phyloP scores from a whole-genome alignment of 306 rosid genomes.

The Lathyrus aphaca region DNA sequence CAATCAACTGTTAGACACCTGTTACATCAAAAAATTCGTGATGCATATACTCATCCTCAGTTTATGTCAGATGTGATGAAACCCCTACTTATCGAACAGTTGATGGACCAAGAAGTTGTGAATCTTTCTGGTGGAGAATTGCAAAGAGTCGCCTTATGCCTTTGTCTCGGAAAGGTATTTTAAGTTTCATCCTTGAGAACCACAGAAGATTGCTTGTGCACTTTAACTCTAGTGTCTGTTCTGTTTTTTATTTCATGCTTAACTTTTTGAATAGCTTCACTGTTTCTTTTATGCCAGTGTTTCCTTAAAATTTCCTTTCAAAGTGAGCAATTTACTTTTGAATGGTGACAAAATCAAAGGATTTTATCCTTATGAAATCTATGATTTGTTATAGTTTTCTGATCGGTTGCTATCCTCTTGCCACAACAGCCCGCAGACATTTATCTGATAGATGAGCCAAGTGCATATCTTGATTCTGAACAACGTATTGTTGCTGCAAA shows the following conservation, averaged over 20 bases:
- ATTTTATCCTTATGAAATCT: not conserved
- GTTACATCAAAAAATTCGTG: slow-evolving; percentile 83
- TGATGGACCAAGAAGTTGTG: slow-evolving; percentile 96
- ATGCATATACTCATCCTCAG: slow-evolving; percentile 90
- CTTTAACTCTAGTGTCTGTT: not conserved
- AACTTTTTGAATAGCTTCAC: not conserved
- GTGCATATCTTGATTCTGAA: slow-evolving; percentile 98
- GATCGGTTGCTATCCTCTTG: slow-evolving; percentile 29
- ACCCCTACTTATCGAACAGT: slow-evolving; percentile 95
- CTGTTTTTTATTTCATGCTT: not conserved
- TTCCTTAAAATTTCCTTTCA: too few species aligned
- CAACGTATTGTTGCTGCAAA: slow-evolving; percentile 96
- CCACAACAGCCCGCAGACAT: slow-evolving; percentile 93
- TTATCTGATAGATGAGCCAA: slow-evolving; percentile 93
- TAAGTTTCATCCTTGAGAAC: slow-evolving; percentile 20
- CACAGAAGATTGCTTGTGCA: slow-evolving; percentile 19
- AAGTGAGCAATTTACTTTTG: not conserved
- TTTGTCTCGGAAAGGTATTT: slow-evolving; percentile 96
- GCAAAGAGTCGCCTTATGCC: slow-evolving; percentile 95
- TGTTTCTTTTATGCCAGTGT: not conserved
- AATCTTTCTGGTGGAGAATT: slow-evolving; percentile 99
- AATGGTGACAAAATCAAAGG: not conserved
- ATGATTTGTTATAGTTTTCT: slow-evolving; percentile 16
- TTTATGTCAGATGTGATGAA: slow-evolving; percentile 97
- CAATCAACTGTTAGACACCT: slow-evolving; percentile 75